Conservation (phyloP, 768 basidiomycete species). For the Termitomyces heimii region DNA sequence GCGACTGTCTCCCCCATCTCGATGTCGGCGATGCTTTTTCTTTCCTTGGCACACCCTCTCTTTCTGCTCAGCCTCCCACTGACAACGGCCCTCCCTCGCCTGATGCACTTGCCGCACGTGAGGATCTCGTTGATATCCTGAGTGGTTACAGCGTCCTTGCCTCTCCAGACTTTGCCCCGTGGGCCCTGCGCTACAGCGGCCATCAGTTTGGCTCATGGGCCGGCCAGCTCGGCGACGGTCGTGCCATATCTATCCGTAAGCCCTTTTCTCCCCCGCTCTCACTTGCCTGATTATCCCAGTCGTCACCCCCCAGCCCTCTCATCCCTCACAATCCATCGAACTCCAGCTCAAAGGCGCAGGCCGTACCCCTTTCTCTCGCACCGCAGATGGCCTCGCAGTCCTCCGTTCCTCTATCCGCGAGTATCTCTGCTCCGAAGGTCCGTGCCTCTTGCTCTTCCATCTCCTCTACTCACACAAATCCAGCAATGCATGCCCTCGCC, state of each 20-base stretch:
- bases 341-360: constrained; percentile 95
- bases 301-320: constrained; percentile 66
- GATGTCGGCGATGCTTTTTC: constrained; percentile 83
- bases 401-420: constrained; percentile 93
- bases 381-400: constrained; percentile 93
- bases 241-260: constrained; percentile 78
- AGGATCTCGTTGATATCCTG: constrained; percentile 77
- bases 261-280: not conserved
- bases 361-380: constrained; percentile 88
- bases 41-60: constrained; percentile 54
- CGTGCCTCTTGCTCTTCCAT: constrained; percentile 8
- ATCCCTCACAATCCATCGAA: constrained; percentile 59
- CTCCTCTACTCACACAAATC: not conserved
- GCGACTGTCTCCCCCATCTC: constrained; percentile 78
- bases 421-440: constrained; percentile 89
- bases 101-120: constrained; percentile 38
- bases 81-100: constrained; percentile 26
- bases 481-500: constrained; percentile 60
- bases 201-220: constrained; percentile 90
- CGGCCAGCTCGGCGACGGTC: constrained; percentile 92
- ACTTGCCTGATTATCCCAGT: constrained; percentile 35
- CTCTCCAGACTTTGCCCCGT: constrained; percentile 59
- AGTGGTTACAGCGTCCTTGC: constrained; percentile 73
- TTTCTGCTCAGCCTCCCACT: constrained; percentile 35
- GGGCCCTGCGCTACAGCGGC: constrained; percentile 88